These are phyloP conservation scores for Botrytis tulipae DNA, from an alignment of 2,329 filamentous ascomycete genomes.

Conservation along the genomic window DNA sequence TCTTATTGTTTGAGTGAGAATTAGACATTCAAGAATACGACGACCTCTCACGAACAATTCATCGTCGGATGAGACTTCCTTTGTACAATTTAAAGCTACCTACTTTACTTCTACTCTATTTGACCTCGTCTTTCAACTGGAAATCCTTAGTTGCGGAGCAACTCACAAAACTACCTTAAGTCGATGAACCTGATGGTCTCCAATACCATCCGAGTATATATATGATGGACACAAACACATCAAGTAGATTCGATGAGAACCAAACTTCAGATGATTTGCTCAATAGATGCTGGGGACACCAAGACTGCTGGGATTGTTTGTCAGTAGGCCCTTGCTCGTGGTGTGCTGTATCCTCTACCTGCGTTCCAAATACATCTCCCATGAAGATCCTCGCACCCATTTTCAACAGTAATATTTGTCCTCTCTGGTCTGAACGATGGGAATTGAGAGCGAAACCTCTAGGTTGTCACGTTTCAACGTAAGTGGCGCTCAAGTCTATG, in stretches of 20 bases:
- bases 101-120: neutral
- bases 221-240: neutral
- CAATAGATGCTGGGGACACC: conserved; percentile 44
- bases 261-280: neutral
- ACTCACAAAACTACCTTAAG: neutral
- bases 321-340: conserved; percentile 34
- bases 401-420: conserved; percentile 51
- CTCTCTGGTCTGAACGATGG: conserved; percentile 49
- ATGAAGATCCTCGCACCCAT: conserved; percentile 52
- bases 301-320: conserved; percentile 51
- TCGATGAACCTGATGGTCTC: neutral
- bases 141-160: neutral
- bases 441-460: conserved; percentile 43
- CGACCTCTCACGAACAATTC: neutral
- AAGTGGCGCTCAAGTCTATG: neutral
- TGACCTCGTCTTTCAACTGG: neutral
- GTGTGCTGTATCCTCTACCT: conserved; percentile 45
- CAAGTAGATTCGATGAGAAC: neutral
- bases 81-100: neutral
- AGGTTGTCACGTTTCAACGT: conserved; percentile 45
- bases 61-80: neutral
- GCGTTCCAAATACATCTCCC: conserved; percentile 50
- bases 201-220: neutral
- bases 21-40: neutral
- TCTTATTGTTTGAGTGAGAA: neutral